Evolutionary conservation across 345 rosid genomes (phyloP).

Genomic region (Pugionium dolabratum): DNA sequence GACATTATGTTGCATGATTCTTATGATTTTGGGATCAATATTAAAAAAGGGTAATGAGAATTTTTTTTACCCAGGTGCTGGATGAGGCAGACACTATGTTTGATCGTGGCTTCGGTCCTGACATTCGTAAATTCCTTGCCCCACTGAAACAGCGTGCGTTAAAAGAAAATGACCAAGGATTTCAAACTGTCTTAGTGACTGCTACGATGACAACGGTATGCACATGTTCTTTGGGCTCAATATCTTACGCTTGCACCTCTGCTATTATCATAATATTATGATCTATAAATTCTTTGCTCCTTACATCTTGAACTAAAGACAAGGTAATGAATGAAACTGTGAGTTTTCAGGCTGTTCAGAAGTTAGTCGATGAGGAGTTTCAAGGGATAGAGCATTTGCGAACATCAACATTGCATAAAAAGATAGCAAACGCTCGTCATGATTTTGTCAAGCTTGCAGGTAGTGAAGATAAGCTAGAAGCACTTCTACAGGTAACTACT

Average conservation of each 20-base stretch:
- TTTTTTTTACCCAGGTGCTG: conserved; percentile 59
- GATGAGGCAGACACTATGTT: conserved; percentile 99
- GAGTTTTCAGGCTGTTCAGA: conserved; percentile 82
- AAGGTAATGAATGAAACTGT: conserved; percentile 16
- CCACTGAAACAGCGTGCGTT: conserved; percentile 77
- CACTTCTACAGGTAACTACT: conserved; percentile 70
- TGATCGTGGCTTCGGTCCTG: conserved; percentile 97
- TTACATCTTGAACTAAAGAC: not conserved
- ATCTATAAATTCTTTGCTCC: not conserved
- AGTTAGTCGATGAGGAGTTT: conserved; percentile 86
- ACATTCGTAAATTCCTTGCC: conserved; percentile 80
- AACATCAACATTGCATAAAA: conserved; percentile 89
- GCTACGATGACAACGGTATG: conserved; percentile 92
- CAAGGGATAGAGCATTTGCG: conserved; percentile 84
- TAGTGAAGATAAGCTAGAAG: conserved; percentile 90
- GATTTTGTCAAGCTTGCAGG: conserved; percentile 89
- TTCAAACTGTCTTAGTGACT: conserved; percentile 84
- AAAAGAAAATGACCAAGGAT: conserved; percentile 65
- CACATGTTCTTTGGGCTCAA: conserved; percentile 12
- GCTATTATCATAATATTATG: no score
- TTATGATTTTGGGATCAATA: not conserved
- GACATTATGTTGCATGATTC: not conserved
- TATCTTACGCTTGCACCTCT: not conserved
- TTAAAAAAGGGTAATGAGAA: not conserved
- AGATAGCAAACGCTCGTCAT: conserved; percentile 87